phyloP scores from a whole-genome alignment of 139 green algal species.

The Astrephomene gubernaculifera region DNA sequence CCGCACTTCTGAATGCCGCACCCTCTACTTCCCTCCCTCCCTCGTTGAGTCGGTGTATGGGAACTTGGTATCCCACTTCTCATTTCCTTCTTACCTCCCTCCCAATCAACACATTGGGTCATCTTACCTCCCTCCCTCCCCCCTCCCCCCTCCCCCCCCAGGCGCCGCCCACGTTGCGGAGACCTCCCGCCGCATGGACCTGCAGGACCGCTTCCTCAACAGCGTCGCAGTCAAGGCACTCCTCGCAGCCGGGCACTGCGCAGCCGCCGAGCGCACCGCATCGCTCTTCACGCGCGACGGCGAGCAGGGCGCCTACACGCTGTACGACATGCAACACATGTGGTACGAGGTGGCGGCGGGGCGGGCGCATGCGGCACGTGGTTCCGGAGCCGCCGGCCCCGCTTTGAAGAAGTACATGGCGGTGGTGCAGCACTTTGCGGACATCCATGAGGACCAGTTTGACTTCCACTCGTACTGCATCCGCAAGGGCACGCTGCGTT shows the following conservation, averaged over 20 bases:
- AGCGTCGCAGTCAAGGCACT: conserved; percentile 78
- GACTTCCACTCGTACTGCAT: conserved; percentile 99
- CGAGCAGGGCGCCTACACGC: conserved; percentile 67
- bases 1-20: too few relatives aligned
- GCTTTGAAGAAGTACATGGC: conserved; percentile 41
- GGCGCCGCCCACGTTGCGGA: conserved; percentile 72
- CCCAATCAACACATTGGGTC: too few relatives aligned
- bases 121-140: too few relatives aligned
- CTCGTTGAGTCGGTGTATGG: too few relatives aligned
- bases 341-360: conserved; percentile 95
- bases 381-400: conserved; percentile 1
- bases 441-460: conserved; percentile 97
- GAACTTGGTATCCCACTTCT: too few relatives aligned
- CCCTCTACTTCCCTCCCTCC: too few relatives aligned
- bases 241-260: conserved; percentile 58
- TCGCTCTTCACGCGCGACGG: conserved; percentile 93
- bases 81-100: not conserved
- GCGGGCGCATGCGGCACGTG: conserved; percentile 61
- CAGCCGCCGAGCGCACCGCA: conserved; percentile 81
- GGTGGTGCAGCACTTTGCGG: conserved; percentile 80
- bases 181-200: conserved; percentile 82
- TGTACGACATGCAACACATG: conserved; percentile 98
- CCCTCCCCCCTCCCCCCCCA: conserved; percentile 7
- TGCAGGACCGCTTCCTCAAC: conserved; percentile 97
- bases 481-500: conserved; percentile 95